Base-by-base conservation (phyloP, 2,329 filamentous ascomycete species). In the Aphanocladium album region DNA sequence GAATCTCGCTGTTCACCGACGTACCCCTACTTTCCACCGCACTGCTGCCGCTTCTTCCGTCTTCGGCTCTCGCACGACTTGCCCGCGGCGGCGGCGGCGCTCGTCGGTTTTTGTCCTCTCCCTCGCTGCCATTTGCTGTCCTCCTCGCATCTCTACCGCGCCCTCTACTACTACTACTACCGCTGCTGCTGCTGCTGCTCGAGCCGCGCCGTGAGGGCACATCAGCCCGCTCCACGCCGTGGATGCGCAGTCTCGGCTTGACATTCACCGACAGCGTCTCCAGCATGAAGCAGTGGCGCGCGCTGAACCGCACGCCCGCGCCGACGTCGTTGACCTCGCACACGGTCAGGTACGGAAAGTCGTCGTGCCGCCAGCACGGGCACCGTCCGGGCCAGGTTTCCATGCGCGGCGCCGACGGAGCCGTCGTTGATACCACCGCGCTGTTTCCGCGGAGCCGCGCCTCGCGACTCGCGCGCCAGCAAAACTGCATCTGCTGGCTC, bases 301-400 rank as follows among this genome's bases (percentile, higher is more conserved):
- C 80, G 39, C 73, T 74, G 64, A 81, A 70, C 17, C 74, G 68
- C 19, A 82, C 74, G 0, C 79, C 79, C 0, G 80, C 80, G 0
- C 64, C 65, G 2, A 67, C 66, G 62, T 83, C 80, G 17, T 76
- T 72, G 55, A 75, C 74, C 60, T 81, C 75, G 39, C 74, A 70
- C 16, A 82, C 72, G 1, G 79, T 82, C 11, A 82, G 68, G 65
- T 78, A 81, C 0, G 80, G 80, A 57, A 80, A 82, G 62, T 79
- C 76, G 65, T 82, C 77, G 68, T 83, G 81, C 19, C 80, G 76
- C 81, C 81, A 83, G 70, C 81, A 83, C 2, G 80, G 79, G 16
- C 76, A 75, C 55, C 67, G 67, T 1, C 69, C 66, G 1, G 73
- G 71, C 61, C 61, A 64, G 8, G 37, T 35, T 16, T 57, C 43